These are phyloP conservation scores for Butyriboletus loyo DNA, from an alignment of 768 basidiomycete species.

Conservation along the genomic window DNA sequence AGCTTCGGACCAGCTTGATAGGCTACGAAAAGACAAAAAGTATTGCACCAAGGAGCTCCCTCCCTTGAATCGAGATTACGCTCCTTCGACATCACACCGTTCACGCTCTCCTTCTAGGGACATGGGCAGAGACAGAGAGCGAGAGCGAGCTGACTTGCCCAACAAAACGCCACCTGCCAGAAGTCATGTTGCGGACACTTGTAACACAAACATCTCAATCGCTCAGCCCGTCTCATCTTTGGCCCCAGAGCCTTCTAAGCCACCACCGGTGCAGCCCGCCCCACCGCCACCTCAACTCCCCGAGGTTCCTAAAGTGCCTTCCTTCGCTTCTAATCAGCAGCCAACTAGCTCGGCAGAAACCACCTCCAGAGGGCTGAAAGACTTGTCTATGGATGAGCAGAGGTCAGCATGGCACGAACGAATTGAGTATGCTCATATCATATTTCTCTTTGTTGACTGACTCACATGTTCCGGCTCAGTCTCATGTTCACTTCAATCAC, in stretches of 20 bases:
- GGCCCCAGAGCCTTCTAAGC: conserved; percentile 14
- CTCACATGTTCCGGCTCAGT: conserved; percentile 22
- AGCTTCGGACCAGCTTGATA: conserved; percentile 27
- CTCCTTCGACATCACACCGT: conserved; percentile 1
- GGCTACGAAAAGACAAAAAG: conserved; percentile 16
- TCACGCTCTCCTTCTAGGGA: conserved; percentile 14
- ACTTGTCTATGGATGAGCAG: conserved; percentile 35
- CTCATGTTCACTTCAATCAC: conserved; percentile 35
- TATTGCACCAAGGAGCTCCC: not conserved
- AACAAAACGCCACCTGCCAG: not conserved
- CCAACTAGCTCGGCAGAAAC: not conserved
- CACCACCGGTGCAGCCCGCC: conserved; percentile 19
- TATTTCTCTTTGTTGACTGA: not conserved
- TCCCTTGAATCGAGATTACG: conserved; percentile 7
- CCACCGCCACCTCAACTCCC: conserved; percentile 19
- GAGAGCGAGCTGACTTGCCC: not conserved
- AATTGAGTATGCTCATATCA: conserved; percentile 34
- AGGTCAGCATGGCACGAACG: conserved; percentile 39
- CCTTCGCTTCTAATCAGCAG: conserved; percentile 18
- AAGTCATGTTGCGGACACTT: not conserved
- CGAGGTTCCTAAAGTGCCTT: conserved; percentile 15
- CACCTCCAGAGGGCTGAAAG: conserved; percentile 13
- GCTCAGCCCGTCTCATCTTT: not conserved
- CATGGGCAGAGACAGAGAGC: not conserved
- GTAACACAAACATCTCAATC: not conserved